Base-by-base conservation (phyloP, 2,329 filamentous ascomycete species). In the Pseudopyricularia javanii region DNA sequence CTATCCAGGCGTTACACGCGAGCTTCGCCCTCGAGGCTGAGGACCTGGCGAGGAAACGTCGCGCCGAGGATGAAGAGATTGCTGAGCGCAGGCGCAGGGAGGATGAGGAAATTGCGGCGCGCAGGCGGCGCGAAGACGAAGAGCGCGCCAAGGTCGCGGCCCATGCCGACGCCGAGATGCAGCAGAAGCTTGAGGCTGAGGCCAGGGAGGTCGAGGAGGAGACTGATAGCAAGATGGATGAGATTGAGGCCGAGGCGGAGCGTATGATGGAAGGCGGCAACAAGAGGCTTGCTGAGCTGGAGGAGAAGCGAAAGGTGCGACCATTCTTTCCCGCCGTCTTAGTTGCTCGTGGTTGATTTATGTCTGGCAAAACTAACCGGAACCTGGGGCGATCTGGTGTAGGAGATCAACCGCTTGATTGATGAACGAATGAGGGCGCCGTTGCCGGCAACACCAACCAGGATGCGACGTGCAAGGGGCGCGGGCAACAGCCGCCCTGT, bases 381-480 rank as follows among this genome's bases (percentile, higher is more conserved):
- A 3, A 17, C 26, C 30, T 15, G 17, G 47, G 30, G 22, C 20
- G 6, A 47, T 12, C 7, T 15, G 8, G 15, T 9, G 22, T 15
- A 72, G 69, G 69, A 73, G 57, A 62, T 73, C 54, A 72, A 72
- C 51, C 68, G 64, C 20, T 60, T 66, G 40, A 69, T 73, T 37
- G 70, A 73, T 33, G 70, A 72, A 53, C 63, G 70, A 54, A 58
- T 73, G 32, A 62, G 64, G 51, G 50, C 57, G 20, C 62, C 68
- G 3, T 51, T 70, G 37, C 66, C 66, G 1, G 49, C 61, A 2
- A 49, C 60, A 1, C 63, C 64, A 12, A 59, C 58, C 7, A 51
- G 62, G 48, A 58, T 59, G 49, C 59, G 59, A 47, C 40, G 40
- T 12, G 20, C 40, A 20, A 20, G 40, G 24, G 20, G 40, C 40